Conservation (phyloP, 73 alveolate species). For the Uronychia binucleata region DNA sequence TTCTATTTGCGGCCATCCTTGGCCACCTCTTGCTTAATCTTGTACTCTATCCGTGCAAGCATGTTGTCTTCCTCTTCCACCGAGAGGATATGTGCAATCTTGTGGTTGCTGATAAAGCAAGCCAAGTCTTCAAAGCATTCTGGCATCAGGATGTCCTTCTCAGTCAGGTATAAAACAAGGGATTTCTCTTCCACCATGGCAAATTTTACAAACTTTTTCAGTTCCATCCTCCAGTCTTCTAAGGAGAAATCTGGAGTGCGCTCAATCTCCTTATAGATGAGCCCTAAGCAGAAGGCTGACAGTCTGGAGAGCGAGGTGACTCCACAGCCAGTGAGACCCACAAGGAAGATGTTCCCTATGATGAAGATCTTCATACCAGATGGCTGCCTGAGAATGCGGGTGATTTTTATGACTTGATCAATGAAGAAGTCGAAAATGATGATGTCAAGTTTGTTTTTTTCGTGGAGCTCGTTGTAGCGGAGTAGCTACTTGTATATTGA, state of each 20-base stretch:
- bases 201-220: too few relatives aligned
- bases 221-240: background rate
- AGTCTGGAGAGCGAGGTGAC: slow-evolving; percentile 40
- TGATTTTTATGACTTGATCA: slow-evolving; percentile 53
- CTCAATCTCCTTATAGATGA: background rate
- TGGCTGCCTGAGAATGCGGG: slow-evolving; percentile 34
- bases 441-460: slow-evolving; percentile 40
- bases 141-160: background rate
- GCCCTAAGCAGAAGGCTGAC: slow-evolving; percentile 24
- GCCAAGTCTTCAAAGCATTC: background rate
- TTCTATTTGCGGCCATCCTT: background rate
- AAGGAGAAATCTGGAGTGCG: background rate
- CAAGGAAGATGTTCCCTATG: slow-evolving; percentile 54
- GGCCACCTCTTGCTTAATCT: background rate
- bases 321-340: slow-evolving; percentile 70
- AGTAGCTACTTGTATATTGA: background rate
- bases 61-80: background rate
- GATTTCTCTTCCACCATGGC: background rate
- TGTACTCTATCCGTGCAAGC: background rate
- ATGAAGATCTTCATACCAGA: slow-evolving; percentile 2
- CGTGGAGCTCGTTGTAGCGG: slow-evolving; percentile 43
- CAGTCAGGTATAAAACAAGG: background rate
- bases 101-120: background rate
- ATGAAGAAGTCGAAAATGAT: slow-evolving; percentile 67
- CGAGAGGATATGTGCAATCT: background rate